Evolutionary conservation across 129 eudicot genomes (phyloP).

Genomic region (Pulicaria dysenterica): DNA sequence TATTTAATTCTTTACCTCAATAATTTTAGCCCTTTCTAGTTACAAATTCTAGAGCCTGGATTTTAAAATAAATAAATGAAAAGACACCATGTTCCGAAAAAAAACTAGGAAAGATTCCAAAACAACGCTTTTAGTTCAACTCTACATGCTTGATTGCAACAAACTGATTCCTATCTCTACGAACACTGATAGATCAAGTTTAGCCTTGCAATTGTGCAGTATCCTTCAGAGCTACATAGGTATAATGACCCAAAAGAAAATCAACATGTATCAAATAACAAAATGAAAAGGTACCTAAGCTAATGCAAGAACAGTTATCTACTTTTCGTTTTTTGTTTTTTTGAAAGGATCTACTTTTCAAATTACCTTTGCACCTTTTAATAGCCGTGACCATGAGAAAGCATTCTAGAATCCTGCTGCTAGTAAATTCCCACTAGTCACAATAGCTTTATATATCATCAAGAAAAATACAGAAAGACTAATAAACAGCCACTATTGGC

Average conservation of each 20-base stretch:
- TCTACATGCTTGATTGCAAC: conserved; percentile 3
- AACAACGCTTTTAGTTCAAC: background rate
- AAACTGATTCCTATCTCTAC: conserved; percentile 18
- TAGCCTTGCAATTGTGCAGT: too few relatives aligned
- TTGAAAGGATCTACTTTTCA: background rate
- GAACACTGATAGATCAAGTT: background rate
- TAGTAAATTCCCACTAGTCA: background rate
- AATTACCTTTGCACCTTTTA: background rate
- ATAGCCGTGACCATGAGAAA: background rate
- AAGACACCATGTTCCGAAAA: background rate
- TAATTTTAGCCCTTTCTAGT: background rate
- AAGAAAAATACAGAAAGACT: conserved; percentile 3
- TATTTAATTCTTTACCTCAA: background rate
- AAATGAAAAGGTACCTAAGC: background rate
- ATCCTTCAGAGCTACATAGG: too few relatives aligned
- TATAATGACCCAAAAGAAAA: background rate
- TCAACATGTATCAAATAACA: background rate
- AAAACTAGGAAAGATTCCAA: background rate
- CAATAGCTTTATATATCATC: background rate
- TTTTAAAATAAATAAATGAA: background rate
- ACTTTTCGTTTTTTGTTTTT: too few relatives aligned
- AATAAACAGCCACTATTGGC: background rate
- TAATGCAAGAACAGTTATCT: background rate
- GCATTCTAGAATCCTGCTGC: background rate
- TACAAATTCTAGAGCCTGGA: background rate